Evolutionary conservation across 2,329 filamentous ascomycete species (phyloP).

Genomic region (Neopestalotiopsis sp.): DNA sequence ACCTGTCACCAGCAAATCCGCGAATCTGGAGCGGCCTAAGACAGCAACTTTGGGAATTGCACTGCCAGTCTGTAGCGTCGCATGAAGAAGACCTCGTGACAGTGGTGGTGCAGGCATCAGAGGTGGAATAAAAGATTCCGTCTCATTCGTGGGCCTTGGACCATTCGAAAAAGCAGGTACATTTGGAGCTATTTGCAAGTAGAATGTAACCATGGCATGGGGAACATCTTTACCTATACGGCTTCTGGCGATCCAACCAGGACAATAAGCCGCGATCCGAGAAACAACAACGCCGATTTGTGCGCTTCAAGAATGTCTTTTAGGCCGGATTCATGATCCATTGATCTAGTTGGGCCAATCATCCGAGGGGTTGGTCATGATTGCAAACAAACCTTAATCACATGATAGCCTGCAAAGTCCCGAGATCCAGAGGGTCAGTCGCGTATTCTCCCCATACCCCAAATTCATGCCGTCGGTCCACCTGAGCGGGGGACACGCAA

Average conservation of each 20-base stretch:
- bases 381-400: neutral
- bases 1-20: neutral
- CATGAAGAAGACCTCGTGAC: neutral
- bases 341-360: neutral
- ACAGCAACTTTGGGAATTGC: neutral
- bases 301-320: neutral
- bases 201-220: neutral
- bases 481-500: neutral
- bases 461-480: neutral
- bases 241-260: neutral
- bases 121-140: slow-evolving; percentile 2
- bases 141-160: neutral
- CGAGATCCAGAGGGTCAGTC: neutral
- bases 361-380: neutral
- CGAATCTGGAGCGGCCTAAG: neutral
- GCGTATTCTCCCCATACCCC: neutral
- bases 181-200: neutral
- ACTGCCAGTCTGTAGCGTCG: neutral
- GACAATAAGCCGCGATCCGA: neutral
- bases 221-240: neutral
- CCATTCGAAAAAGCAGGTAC: slow-evolving; percentile 1
- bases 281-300: neutral
- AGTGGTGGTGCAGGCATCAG: neutral
- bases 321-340: neutral
- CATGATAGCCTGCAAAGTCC: neutral